Base-by-base conservation (phyloP, 2,329 filamentous ascomycete genomes). In the Microcyclosporella mali region DNA sequence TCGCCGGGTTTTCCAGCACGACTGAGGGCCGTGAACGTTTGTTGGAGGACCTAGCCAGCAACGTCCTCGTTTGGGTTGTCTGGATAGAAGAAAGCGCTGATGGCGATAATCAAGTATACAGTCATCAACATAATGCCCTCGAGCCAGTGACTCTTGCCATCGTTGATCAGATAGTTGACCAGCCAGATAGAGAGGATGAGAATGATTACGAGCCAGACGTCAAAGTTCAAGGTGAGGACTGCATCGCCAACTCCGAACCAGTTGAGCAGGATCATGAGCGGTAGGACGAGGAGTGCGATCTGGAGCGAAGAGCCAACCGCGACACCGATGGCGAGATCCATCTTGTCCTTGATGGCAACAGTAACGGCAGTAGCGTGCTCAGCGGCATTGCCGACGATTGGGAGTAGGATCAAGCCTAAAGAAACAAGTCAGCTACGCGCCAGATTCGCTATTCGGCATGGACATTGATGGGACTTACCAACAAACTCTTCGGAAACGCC, bases 181-280 rank as follows among this genome's bases (percentile, higher is more conserved):
- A 78, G 52, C 37, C 73, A 60, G n/a, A 73, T 66, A 2, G 50
- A 27, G 62, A 81, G 73, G 46, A 82, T 82, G 1, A 82, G 63
- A 1, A 77, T 66, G 2, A 73, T 84, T 11, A 95, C 82, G 67
- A 95, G 87, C 71, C 95, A 95, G 1, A 81, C 81, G 59, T 94
- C 87, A 61, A 95, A 92, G 62, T 83, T 83, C 4, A 94, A 75
- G 15, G 81, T 86, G 86, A 84, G 81, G 29, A 72, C 67, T 37
- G 76, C 68, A 0, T 48, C 50, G 6, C 52, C 49, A 8, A 77
- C 70, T 40, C 75, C 75, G 40, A 76, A 70, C 79, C 79, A 82
- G 41, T 76, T 78, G 40, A 82, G 69, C 31, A 82, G 69, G 16
- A 82, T 73, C 53, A 76, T 70, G 32, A 82, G 59, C 2, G 79